Base-by-base conservation (phyloP, 176 grass and related monocot genomes). In the Oryza meyeriana region DNA sequence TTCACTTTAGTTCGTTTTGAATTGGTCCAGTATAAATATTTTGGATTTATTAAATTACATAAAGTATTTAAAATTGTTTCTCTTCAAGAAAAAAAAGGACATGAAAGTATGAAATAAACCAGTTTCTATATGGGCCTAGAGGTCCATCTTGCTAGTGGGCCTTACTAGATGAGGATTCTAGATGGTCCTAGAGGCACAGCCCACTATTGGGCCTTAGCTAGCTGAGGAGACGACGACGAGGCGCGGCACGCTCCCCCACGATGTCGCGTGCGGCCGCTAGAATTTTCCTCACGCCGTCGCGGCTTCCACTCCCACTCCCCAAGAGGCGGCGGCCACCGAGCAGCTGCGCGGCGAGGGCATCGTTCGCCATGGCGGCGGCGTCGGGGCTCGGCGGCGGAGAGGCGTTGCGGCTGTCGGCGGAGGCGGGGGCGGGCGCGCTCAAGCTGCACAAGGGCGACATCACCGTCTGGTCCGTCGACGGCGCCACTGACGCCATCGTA, bases 381-480 rank as follows among this genome's bases (percentile, higher is more conserved):
- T 79, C 88, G 10, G 83, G 77, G 44, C 85, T 72, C 18, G 77
- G 44, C 22, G 63, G 39, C 68, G 82, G 69, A 58, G 82, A 78
- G 7, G 28, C 41, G 50, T 94, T 95, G 76, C 84, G 75, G 72
- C 72, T 98, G 25, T 98, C 92, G 64, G 66, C 82, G 22, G 85
- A 52, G 10, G 82, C 88, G 74, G 85, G 47, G 1, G 86, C 78
- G 55, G 86, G 64, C 57, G 38, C 52, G 34, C 84, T 98, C 30
- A 98, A 93, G 92, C 82, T 98, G 78, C 90, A 80, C 38, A 94
- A 90, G 84, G 92, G 92, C 62, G 95, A 98, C 52, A 90, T 98
- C 82, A 95, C 92, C 31, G 25, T 50, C 63, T 98, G 95, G 95
- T 86, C 82, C 55, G 84, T 98, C 61, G 90, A 95, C 81, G 88